Percentiles rank a stretch among this genome's conserved stretches.
These are phyloP conservation scores for Fusarium sulawesiense DNA, from an alignment of 2,329 filamentous ascomycete species.

Conservation along the genomic window DNA sequence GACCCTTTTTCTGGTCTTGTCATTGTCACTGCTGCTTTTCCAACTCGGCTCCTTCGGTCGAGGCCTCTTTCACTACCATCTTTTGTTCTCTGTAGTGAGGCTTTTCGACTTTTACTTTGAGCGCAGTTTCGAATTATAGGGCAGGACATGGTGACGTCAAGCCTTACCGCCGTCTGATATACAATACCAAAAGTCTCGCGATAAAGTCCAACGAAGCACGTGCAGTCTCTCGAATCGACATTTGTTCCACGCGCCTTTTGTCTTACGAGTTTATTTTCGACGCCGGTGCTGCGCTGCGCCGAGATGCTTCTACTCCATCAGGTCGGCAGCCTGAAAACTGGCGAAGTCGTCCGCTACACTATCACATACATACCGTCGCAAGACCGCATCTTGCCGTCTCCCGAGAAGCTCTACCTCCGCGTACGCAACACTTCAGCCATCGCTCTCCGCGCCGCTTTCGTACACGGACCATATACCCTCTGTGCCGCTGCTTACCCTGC, in stretches of 20 bases:
- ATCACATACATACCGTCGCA: constrained; percentile 90
- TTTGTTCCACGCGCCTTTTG: background rate
- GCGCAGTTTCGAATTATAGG: constrained; percentile 4
- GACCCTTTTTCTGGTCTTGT: constrained; percentile 38
- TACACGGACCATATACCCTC: constrained; percentile 94
- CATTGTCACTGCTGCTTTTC: constrained; percentile 4
- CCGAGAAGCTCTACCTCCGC: constrained; percentile 82
- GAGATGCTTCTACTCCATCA: constrained; percentile 92
- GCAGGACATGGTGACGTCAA: constrained; percentile 46
- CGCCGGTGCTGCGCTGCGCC: constrained; percentile 21
- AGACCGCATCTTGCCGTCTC: constrained; percentile 90
- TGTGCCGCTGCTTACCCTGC: constrained; percentile 88
- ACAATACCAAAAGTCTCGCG: constrained; percentile 2
- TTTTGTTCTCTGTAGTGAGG: background rate
- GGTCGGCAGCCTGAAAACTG: constrained; percentile 89
- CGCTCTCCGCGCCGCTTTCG: constrained; percentile 91
- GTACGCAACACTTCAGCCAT: constrained; percentile 93
- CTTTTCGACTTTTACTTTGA: background rate
- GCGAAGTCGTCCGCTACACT: constrained; percentile 91
- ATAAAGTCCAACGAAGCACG: constrained; percentile 19
- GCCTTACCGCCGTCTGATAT: constrained; percentile 23
- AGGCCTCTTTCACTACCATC: constrained; percentile 9
- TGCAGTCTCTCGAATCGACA: constrained; percentile 3
- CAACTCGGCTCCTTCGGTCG: constrained; percentile 32
- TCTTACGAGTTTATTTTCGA: background rate